Conservation (phyloP, 495 filamentous ascomycete genomes). For the Usnea hakonensis region DNA sequence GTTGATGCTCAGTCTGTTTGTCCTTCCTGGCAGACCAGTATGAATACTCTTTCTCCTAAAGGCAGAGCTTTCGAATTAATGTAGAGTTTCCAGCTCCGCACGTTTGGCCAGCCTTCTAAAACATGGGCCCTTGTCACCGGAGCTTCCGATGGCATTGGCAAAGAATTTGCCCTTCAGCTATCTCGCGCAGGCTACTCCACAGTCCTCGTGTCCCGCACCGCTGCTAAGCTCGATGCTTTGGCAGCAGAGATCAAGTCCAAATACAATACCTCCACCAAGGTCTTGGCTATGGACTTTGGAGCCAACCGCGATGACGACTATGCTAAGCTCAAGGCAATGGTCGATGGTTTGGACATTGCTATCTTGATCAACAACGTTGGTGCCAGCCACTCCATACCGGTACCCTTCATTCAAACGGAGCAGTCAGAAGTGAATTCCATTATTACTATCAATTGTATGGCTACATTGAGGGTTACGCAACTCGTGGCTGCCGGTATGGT, state of each 20-base stretch:
- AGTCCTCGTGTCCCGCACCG: slow-evolving; percentile 86
- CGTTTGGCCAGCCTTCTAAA: slow-evolving; percentile 75
- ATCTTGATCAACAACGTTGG: slow-evolving; percentile 98
- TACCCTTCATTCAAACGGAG: slow-evolving; percentile 73
- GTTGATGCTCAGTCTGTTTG: slow-evolving; percentile 65
- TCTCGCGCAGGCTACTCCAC: slow-evolving; percentile 89
- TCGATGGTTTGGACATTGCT: slow-evolving; percentile 69
- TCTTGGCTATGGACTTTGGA: slow-evolving; percentile 85
- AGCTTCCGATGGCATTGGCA: slow-evolving; percentile 93
- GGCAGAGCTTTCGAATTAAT: not conserved
- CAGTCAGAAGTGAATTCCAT: slow-evolving; percentile 77
- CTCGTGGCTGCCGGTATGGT: slow-evolving; percentile 80
- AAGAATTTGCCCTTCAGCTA: slow-evolving; percentile 88
- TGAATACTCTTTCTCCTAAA: slow-evolving; percentile 13
- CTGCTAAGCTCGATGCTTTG: slow-evolving; percentile 75
- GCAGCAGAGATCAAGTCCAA: slow-evolving; percentile 63
- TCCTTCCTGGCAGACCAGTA: slow-evolving; percentile 61
- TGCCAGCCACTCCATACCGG: slow-evolving; percentile 84
- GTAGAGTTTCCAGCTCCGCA: slow-evolving; percentile 56
- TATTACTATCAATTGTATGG: slow-evolving; percentile 87
- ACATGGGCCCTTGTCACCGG: slow-evolving; percentile 94
- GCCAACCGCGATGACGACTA: slow-evolving; percentile 69
- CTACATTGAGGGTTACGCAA: slow-evolving; percentile 78
- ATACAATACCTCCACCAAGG: slow-evolving; percentile 58
- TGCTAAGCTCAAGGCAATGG: slow-evolving; percentile 54